Conservation (phyloP, 495 filamentous ascomycete genomes). For the Tuber calosporum region DNA sequence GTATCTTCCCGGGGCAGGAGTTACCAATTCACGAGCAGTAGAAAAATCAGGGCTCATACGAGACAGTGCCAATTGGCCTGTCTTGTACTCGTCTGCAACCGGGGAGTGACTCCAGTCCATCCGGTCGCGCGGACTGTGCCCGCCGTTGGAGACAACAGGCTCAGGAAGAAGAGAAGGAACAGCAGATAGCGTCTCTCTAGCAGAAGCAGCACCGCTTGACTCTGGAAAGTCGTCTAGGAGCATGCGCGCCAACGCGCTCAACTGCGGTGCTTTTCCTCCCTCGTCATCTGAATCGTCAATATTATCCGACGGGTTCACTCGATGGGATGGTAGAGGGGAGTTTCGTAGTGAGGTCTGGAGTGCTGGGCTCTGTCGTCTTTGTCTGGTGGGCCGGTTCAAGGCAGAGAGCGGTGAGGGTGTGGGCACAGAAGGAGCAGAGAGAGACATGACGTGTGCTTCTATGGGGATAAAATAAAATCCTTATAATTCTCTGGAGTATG, state of each 20-base stretch:
- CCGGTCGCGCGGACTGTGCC: constrained; percentile 20
- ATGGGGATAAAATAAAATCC: constrained; percentile 7
- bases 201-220: constrained; percentile 11
- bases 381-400: constrained; percentile 28
- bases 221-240: constrained; percentile 39
- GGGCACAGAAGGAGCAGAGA: constrained; percentile 23
- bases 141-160: not conserved
- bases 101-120: constrained; percentile 39
- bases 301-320: constrained; percentile 24
- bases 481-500: not conserved
- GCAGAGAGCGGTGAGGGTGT: constrained; percentile 35
- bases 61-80: constrained; percentile 10
- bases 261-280: constrained; percentile 37
- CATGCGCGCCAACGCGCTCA: constrained; percentile 40
- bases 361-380: constrained; percentile 34
- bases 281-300: constrained; percentile 37
- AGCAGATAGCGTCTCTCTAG: constrained; percentile 13
- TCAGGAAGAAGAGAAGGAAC: constrained; percentile 6
- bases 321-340: constrained; percentile 29
- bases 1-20: constrained; percentile 34
- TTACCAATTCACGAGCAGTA: constrained; percentile 34
- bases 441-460: constrained; percentile 17
- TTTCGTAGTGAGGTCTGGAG: constrained; percentile 31
- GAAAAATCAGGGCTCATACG: constrained; percentile 34
- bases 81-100: constrained; percentile 17